A percentile compares a stretch with the other conserved stretches of the same genome.
Conservation (phyloP, 768 basidiomycete species). For the Leccinum pellstonianum region DNA sequence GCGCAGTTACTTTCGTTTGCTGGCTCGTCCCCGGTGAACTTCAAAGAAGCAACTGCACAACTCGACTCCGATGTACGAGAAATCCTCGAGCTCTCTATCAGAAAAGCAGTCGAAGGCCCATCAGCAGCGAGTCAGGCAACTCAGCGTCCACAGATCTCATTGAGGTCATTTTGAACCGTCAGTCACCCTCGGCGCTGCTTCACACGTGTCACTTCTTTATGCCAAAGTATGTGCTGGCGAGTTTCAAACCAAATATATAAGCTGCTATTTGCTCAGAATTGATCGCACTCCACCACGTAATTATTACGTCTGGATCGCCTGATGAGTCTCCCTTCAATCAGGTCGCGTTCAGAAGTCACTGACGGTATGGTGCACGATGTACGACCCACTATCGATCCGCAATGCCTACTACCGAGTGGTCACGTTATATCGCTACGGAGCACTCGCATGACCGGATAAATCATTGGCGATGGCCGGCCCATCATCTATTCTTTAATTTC, state of each 20-base stretch:
- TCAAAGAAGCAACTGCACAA: slow-evolving; percentile 79
- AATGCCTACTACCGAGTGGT: background rate
- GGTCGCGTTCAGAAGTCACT: background rate
- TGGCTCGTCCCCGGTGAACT: slow-evolving; percentile 64
- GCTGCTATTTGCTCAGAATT: background rate
- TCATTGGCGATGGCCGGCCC: background rate
- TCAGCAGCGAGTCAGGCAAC: slow-evolving; percentile 35
- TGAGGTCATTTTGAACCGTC: slow-evolving; percentile 58
- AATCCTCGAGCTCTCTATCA: slow-evolving; percentile 71
- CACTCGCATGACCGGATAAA: background rate
- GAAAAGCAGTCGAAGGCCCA: slow-evolving; percentile 64
- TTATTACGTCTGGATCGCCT: background rate
- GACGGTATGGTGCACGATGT: background rate
- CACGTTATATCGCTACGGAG: background rate
- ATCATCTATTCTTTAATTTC: background rate
- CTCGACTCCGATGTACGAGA: slow-evolving; percentile 59
- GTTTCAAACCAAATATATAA: background rate
- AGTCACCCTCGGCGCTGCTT: background rate
- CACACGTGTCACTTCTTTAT: slow-evolving; percentile 1
- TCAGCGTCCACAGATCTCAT: slow-evolving; percentile 74
- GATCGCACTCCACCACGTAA: background rate
- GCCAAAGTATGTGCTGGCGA: background rate
- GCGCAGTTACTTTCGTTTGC: slow-evolving; percentile 73
- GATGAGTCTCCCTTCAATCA: background rate
- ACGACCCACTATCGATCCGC: background rate